These are phyloP conservation scores for Trifolium repens DNA, from an alignment of 306 rosid genomes.

Conservation along the genomic window DNA sequence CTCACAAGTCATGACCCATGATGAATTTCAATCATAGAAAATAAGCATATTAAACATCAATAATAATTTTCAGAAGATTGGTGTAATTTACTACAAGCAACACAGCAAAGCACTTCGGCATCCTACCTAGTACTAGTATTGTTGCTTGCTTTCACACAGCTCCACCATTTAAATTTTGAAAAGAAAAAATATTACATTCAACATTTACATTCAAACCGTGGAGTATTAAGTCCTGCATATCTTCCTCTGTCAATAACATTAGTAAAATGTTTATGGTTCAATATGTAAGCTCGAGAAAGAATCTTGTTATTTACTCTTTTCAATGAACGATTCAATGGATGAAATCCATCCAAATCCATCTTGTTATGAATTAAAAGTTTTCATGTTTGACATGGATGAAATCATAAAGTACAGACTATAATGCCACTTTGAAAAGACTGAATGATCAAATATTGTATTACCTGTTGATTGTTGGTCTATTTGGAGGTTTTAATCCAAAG, in stretches of 20 bases:
- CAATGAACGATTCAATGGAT: no score
- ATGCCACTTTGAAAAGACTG: conserved; percentile 25
- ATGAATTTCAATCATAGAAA: conserved; percentile 15
- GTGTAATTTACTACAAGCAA: not conserved
- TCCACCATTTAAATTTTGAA: conserved; percentile 10
- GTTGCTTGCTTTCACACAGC: not conserved
- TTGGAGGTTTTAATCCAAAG: conserved; percentile 87
- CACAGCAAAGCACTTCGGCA: not conserved
- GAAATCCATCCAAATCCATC: no score
- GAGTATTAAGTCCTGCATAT: not conserved
- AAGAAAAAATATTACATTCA: not conserved
- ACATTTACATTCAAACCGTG: not conserved
- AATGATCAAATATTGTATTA: conserved; percentile 38
- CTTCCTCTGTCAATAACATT: conserved; percentile 7
- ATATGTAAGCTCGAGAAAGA: conserved; percentile 37
- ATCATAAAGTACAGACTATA: conserved; percentile 4
- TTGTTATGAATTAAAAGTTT: no score
- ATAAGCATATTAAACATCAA: conserved; percentile 21
- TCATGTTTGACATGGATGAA: conserved; percentile 18
- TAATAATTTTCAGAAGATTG: conserved; percentile 25
- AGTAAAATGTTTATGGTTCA: conserved; percentile 21
- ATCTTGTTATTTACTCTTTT: not conserved
- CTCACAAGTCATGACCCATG: not conserved
- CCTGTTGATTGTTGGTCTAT: conserved; percentile 97
- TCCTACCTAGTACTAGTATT: not conserved